Conservation (phyloP, 1,139 yeast genomes). For the Hansenula lynferdii region DNA sequence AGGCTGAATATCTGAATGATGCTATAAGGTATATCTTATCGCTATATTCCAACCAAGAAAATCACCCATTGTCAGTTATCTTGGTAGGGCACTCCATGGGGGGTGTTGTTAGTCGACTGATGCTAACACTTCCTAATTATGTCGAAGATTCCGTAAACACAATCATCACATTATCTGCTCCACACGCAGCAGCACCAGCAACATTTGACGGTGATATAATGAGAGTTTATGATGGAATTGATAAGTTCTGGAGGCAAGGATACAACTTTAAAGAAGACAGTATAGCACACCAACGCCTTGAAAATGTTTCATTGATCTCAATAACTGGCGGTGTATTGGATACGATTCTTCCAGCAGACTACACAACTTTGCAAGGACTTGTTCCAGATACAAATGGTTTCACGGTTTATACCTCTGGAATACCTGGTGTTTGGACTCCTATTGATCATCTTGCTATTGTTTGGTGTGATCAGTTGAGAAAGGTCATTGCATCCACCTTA, state of each 20-base stretch:
- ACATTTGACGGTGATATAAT: slow-evolving; percentile 90
- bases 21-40: slow-evolving; percentile 73
- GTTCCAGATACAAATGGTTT: slow-evolving; percentile 77
- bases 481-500: slow-evolving; percentile 53
- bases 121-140: slow-evolving; percentile 78
- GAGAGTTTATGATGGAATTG: slow-evolving; percentile 66
- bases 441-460: slow-evolving; percentile 94
- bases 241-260: slow-evolving; percentile 76
- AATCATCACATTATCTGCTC: slow-evolving; percentile 83
- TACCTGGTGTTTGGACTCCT: slow-evolving; percentile 92
- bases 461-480: slow-evolving; percentile 91
- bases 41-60: slow-evolving; percentile 42
- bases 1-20: slow-evolving; percentile 89
- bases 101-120: slow-evolving; percentile 82
- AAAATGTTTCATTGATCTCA: slow-evolving; percentile 58
- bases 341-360: slow-evolving; percentile 86
- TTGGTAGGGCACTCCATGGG: slow-evolving; percentile 96
- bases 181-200: slow-evolving; percentile 92
- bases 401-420: slow-evolving; percentile 78
- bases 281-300: slow-evolving; percentile 36
- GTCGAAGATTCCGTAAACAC: slow-evolving; percentile 69
- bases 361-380: slow-evolving; percentile 69
- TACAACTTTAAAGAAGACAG: slow-evolving; percentile 29
- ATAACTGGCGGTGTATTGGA: slow-evolving; percentile 91
- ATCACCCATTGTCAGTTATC: slow-evolving; percentile 64